These are phyloP conservation scores for Microsporum audouinii DNA, from an alignment of 2,329 filamentous ascomycete genomes.

Conservation along the genomic window DNA sequence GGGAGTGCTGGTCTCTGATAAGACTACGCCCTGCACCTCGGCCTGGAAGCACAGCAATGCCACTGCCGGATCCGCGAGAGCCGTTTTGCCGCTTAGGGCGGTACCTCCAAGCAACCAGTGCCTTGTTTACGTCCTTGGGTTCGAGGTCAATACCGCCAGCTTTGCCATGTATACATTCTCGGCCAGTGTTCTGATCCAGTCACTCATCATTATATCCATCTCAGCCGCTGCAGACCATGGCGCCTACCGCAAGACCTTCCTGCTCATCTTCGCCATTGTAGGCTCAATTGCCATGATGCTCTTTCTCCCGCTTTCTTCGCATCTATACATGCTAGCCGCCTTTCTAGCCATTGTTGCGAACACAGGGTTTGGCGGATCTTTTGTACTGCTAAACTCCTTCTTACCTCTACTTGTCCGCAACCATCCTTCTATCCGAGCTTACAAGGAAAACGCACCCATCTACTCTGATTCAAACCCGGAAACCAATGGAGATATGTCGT, in stretches of 20 bases:
- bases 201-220: constrained; percentile 86
- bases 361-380: constrained; percentile 87
- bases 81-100: constrained; percentile 13
- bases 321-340: constrained; percentile 68
- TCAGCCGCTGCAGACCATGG: constrained; percentile 93
- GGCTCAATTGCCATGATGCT: constrained; percentile 78
- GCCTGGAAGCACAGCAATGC: constrained; percentile 40
- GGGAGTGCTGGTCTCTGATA: constrained; percentile 73
- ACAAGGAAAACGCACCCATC: constrained; percentile 4
- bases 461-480: background rate
- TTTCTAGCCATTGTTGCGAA: constrained; percentile 82
- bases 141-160: constrained; percentile 61
- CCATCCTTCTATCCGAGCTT: constrained; percentile 49
- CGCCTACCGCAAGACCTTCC: constrained; percentile 74
- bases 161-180: constrained; percentile 69
- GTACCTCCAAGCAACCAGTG: constrained; percentile 51
- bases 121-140: constrained; percentile 66
- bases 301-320: constrained; percentile 66
- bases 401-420: constrained; percentile 80
- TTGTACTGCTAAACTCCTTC: constrained; percentile 91
- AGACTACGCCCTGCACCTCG: constrained; percentile 59
- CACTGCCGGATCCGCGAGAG: background rate
- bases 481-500: background rate
- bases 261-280: constrained; percentile 71
- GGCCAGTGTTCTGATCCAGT: constrained; percentile 77